Evolutionary conservation across 2,329 filamentous ascomycete species (phyloP).

Genomic region (Colletotrichum sp.): DNA sequence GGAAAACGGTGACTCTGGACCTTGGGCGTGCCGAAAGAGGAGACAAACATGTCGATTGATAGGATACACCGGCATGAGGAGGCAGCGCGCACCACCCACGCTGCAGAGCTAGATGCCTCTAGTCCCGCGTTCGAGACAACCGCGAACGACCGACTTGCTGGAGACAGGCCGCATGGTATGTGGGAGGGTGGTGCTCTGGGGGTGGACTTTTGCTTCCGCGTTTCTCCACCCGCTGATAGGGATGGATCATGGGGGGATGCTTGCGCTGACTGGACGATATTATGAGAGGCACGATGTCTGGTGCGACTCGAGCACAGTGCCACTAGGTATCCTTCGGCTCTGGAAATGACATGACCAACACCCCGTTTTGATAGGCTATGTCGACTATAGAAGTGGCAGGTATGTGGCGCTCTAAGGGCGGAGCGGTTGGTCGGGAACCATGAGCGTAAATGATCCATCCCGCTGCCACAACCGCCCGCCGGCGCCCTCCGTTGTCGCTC

Average conservation of each 20-base stretch:
- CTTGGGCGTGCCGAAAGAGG: not conserved
- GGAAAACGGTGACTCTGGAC: not conserved
- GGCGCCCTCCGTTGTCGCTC: not conserved
- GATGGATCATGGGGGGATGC: not conserved
- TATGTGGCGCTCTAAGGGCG: not conserved
- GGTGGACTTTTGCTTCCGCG: not conserved
- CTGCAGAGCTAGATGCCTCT: not conserved
- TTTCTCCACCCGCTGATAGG: conserved; percentile 15
- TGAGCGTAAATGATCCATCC: conserved; percentile 1
- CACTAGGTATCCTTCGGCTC: not conserved
- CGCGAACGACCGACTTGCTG: not conserved
- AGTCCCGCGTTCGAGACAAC: not conserved
- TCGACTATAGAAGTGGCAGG: not conserved
- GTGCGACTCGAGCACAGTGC: not conserved
- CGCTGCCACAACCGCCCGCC: not conserved
- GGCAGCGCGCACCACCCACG: not conserved
- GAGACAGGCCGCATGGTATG: not conserved
- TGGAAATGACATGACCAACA: not conserved
- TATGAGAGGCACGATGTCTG: not conserved
- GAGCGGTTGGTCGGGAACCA: not conserved
- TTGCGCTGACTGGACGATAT: conserved; percentile 1
- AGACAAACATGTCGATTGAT: not conserved
- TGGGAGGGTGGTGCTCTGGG: not conserved
- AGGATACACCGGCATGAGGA: not conserved
- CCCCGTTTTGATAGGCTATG: not conserved